phyloP scores from a whole-genome alignment of 495 filamentous ascomycete genomes.

The Penicillium cosmopolitanum region DNA sequence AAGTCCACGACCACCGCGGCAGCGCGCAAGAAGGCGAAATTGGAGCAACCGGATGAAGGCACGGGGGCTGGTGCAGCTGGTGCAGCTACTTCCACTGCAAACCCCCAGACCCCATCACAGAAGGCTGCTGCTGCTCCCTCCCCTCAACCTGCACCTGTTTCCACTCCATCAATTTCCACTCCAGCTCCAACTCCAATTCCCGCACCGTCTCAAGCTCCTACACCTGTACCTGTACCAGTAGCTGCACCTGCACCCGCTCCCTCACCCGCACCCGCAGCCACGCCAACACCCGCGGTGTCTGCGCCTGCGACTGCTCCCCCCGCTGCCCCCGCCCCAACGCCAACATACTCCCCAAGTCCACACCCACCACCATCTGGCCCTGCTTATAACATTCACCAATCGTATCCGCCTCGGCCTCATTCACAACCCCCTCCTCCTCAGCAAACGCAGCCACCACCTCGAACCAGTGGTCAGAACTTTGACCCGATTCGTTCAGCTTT shows the following conservation, averaged over 20 bases:
- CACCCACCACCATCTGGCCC: conserved; percentile 28
- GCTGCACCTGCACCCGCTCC: conserved; percentile 18
- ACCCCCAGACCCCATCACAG: background rate
- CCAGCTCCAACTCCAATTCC: conserved; percentile 12
- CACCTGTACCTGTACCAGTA: conserved; percentile 13
- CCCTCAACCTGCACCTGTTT: background rate
- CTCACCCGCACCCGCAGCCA: conserved; percentile 17
- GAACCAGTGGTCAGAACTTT: conserved; percentile 77
- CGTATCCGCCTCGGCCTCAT: conserved; percentile 39
- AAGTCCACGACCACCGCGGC: conserved; percentile 38
- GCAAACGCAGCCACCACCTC: conserved; percentile 28
- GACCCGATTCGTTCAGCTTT: conserved; percentile 79
- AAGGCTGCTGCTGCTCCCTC: background rate
- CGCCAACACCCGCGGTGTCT: conserved; percentile 26
- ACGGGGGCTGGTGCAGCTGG: conserved; percentile 9
- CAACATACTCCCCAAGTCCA: conserved; percentile 23
- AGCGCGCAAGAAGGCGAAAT: conserved; percentile 53
- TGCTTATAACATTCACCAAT: conserved; percentile 25
- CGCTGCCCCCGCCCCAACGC: conserved; percentile 18
- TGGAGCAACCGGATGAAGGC: conserved; percentile 37
- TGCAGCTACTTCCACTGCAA: conserved; percentile 3
- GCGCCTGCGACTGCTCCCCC: conserved; percentile 10
- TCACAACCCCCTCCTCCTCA: conserved; percentile 46
- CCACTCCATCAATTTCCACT: background rate
- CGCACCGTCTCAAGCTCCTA: conserved; percentile 16